Percentiles rank a stretch among this genome's conserved stretches.
These are phyloP conservation scores for Dryadomyces sulphureus DNA, from an alignment of 2,329 filamentous ascomycete genomes.

Conservation along the genomic window DNA sequence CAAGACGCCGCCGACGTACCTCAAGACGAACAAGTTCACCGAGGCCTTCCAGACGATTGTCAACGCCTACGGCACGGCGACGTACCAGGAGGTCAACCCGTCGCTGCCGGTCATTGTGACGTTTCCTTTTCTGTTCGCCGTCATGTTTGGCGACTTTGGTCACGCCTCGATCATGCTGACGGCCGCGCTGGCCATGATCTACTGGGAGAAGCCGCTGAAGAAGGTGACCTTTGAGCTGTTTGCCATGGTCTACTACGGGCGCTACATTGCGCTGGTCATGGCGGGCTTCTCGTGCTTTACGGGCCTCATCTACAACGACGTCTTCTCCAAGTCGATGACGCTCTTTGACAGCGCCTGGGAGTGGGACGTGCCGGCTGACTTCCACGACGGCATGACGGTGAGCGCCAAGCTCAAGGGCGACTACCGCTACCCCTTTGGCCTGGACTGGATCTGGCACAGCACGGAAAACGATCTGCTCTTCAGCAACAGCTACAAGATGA, in stretches of 20 bases:
- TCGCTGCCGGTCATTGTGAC: slow-evolving; percentile 91
- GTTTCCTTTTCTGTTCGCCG: slow-evolving; percentile 97
- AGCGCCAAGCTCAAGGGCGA: slow-evolving; percentile 49
- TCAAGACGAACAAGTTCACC: slow-evolving; percentile 98
- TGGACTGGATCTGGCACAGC: slow-evolving; percentile 95
- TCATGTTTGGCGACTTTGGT: slow-evolving; percentile 99
- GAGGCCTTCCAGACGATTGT: slow-evolving; percentile 98
- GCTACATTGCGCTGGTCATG: slow-evolving; percentile 98
- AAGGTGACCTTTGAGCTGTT: slow-evolving; percentile 91
- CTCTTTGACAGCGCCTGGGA: slow-evolving; percentile 84
- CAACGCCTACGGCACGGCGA: slow-evolving; percentile 93
- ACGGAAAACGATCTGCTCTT: slow-evolving; percentile 92
- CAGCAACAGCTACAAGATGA: slow-evolving; percentile 99
- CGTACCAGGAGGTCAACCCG: slow-evolving; percentile 94
- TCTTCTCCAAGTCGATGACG: slow-evolving; percentile 86
- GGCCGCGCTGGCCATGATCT: slow-evolving; percentile 82
- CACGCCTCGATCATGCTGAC: slow-evolving; percentile 81
- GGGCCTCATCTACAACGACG: slow-evolving; percentile 93
- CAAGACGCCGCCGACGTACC: slow-evolving; percentile 92
- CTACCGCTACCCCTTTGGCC: slow-evolving; percentile 87
- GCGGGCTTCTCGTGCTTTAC: slow-evolving; percentile 94
- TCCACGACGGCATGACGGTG: slow-evolving; percentile 46
- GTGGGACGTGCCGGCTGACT: slow-evolving; percentile 53
- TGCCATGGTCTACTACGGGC: slow-evolving; percentile 96
- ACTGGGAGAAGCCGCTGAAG: slow-evolving; percentile 85